Base-by-base conservation (phyloP, 2,329 filamentous ascomycete species). In the Rasamsonia emersonii region DNA sequence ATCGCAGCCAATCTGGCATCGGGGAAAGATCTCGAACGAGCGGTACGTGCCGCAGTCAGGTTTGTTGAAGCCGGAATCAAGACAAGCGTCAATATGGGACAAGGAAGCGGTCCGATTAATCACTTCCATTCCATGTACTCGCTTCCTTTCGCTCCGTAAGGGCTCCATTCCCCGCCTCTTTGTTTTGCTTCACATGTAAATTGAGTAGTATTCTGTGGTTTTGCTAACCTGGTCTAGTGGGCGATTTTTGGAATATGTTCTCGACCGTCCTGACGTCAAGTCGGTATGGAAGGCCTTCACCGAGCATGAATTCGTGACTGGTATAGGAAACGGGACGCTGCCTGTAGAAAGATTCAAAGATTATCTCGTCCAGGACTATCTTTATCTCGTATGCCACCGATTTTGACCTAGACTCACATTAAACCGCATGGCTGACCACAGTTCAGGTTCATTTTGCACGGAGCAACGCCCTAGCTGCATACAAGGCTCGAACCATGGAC, bases 301-400 rank as follows among this genome's bases (percentile, higher is more conserved):
- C 2, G 68, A 86, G 43, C 89, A 96, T 51, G 75, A 79, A 0
- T 96, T 96, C 50, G 83, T 93, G 24, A 67, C 78, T 49, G 74
- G 72, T 9, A 67, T 96, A 50, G 86, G 82, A 1, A 69, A 80
- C 37, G 86, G 86, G 0, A 80, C 73, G 5, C 64, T 96, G 13
- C 80, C 83, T 0, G 46, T 81, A 1, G 74, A 82, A 25, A 79
- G 77, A 0, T 96, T 94, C 67, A 91, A 86, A 56, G 73, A 81
- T 23, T 96, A 95, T 53, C 75, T 96, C 35, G 71, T 91, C 7
- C 89, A 96, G 48, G 89, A 96, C 50, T 95, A 95, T 49, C 68
- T 94, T 4, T 96, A 91, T 50, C 64, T 95, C 25, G 82, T 91
- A 47, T 24, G 68, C 51, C 10, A 11, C 13, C 15, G 5, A 4